Base-by-base conservation (phyloP, 805 yeast genomes). In the Teunomyces lycoperdinae region DNA sequence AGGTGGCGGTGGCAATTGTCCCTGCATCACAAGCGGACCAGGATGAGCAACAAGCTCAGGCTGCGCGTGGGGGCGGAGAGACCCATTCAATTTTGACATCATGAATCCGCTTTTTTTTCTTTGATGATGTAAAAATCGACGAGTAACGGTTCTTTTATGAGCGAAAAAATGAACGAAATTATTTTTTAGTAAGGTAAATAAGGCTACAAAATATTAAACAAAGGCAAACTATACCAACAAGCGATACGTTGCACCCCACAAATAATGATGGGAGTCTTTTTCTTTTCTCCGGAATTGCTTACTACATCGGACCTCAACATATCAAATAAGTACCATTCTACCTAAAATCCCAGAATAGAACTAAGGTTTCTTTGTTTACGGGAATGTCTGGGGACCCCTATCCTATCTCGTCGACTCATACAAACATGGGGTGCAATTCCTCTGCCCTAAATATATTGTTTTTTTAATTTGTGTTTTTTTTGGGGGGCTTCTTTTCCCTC, bases 1-100 rank as follows among this genome's bases (percentile, higher is more conserved):
- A n/a, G 39, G 39, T 20, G 39, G 39, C 4, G 39, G 39, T 20
- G 39, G 39, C 39, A 35, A 35, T 35, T 26, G 30, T 14, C 43
- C 33, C 33, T 40, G 43, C 33, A 30, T 40, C 33, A 28, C 43
- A 4, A 40, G 43, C 11, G 33, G 43, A 14, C 43, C 43, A 6
- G 43, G 42, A 13, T 38, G 45, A 13, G 33, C 40, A 32, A 26
- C 28, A 11, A 39, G 27, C 33, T 35, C 43, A 27, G 45, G 45
- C 20, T 38, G 46, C 3, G 46, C 43, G 17, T 36, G 46, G n/a
- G 46, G 43, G 9, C 36, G 49, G 30, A 24, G 39, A 8, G 39
- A 10, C 41, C 41, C 30, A 29, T 38, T 38, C 41, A 38, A 26
- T 29, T 38, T 38, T n/a, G 29, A 26, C 41, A 38, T 38, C 41